These are phyloP conservation scores for Hordeum marinum DNA, from an alignment of 176 grass and related monocot genomes.

Conservation along the genomic window DNA sequence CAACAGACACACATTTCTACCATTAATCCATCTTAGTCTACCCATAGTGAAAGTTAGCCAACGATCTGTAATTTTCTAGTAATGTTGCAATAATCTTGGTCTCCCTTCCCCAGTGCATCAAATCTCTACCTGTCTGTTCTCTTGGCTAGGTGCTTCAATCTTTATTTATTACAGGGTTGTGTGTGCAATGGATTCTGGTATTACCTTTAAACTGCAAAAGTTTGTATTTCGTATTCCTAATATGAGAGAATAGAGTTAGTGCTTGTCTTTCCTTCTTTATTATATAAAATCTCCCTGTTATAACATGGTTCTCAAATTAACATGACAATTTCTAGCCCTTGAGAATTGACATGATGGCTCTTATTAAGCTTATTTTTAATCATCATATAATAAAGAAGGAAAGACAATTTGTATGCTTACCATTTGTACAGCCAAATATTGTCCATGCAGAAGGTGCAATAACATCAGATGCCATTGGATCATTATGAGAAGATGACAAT, in stretches of 20 bases:
- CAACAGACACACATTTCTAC: not conserved
- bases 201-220: not conserved
- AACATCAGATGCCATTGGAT: slow-evolving; percentile 88
- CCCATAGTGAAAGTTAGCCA: not conserved
- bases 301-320: not conserved
- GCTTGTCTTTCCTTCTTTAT: too few species aligned
- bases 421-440: slow-evolving; percentile 92
- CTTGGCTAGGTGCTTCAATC: not conserved
- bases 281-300: not conserved
- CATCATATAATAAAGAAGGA: slow-evolving; percentile 2
- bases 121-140: not conserved
- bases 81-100: not conserved
- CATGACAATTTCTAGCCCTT: not conserved
- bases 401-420: slow-evolving; percentile 36
- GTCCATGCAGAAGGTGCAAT: slow-evolving; percentile 92
- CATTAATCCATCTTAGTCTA: not conserved
- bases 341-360: not conserved
- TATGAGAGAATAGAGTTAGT: not conserved
- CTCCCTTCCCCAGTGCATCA: not conserved
- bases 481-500: slow-evolving; percentile 71
- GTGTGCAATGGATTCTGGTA: not conserved
- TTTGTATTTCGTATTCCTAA: not conserved
- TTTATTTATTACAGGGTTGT: slow-evolving; percentile 1
- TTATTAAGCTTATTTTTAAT: not conserved
- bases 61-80: not conserved